phyloP scores from a whole-genome alignment of 108 stramenopile genomes.

The Stephanodiscus minutulus region DNA sequence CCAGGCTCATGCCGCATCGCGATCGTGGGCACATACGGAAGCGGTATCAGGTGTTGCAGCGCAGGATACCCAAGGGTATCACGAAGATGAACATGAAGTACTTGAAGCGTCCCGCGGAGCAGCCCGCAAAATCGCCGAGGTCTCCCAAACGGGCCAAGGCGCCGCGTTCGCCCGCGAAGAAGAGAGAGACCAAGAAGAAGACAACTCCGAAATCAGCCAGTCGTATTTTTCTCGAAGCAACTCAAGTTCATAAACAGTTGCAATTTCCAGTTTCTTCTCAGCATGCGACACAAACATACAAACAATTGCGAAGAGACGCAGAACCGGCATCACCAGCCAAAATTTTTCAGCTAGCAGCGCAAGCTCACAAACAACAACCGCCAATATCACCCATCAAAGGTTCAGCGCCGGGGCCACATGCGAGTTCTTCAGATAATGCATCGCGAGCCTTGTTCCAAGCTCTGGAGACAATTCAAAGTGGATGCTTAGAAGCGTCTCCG shows the following conservation, averaged over 20 bases:
- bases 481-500: not conserved
- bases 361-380: conserved; percentile 8
- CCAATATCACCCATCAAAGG: conserved; percentile 23
- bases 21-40: conserved; percentile 86
- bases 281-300: no score
- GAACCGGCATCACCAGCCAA: conserved; percentile 1
- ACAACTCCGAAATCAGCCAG: not conserved
- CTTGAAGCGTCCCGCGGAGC: conserved; percentile 19
- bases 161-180: not conserved
- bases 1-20: conserved; percentile 78
- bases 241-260: conserved; percentile 5
- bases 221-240: conserved; percentile 7
- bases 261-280: not conserved
- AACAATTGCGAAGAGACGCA: not conserved
- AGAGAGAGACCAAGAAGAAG: conserved; percentile 7
- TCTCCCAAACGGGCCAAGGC: conserved; percentile 11
- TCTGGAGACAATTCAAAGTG: conserved; percentile 4
- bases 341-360: conserved; percentile 13
- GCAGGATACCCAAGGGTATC: conserved; percentile 63
- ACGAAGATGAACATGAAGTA: conserved; percentile 42
- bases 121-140: conserved; percentile 4
- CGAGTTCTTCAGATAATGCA: not conserved
- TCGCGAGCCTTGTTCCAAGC: conserved; percentile 19
- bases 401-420: not conserved
- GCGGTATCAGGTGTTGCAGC: conserved; percentile 83